Percentiles rank a stretch among this genome's conserved stretches.
Evolutionary conservation across 345 rosid genomes (phyloP).

Genomic region (Iberis pinnata): DNA sequence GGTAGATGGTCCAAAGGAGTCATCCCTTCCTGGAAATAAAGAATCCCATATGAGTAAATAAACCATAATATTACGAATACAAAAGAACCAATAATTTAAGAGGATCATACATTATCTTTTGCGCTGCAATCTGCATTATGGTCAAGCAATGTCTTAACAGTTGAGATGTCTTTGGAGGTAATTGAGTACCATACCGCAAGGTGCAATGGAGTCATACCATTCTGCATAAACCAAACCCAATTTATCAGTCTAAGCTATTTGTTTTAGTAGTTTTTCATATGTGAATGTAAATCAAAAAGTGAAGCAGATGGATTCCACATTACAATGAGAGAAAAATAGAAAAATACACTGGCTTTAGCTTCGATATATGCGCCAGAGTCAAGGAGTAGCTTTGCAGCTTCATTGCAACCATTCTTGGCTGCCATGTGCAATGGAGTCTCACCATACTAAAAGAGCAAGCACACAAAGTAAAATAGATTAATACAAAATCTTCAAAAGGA

Average conservation of each 20-base stretch:
- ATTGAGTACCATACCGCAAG: constrained; percentile 95
- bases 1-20: constrained; percentile 89
- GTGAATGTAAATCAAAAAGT: too few species aligned
- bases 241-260: neutral
- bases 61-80: neutral
- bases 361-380: constrained; percentile 78
- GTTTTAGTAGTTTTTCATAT: neutral
- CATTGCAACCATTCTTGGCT: constrained; percentile 87
- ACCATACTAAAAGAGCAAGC: constrained; percentile 64
- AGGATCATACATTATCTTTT: constrained; percentile 56
- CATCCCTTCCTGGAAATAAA: constrained; percentile 65
- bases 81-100: neutral
- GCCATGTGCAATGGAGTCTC: constrained; percentile 99
- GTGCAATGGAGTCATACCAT: constrained; percentile 98
- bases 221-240: constrained; percentile 41
- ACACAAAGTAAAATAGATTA: constrained; percentile 4
- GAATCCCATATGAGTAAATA: neutral
- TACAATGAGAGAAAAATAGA: neutral
- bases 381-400: constrained; percentile 73
- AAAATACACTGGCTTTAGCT: constrained; percentile 72
- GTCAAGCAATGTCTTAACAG: constrained; percentile 80
- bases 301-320: neutral
- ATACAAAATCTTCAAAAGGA: neutral
- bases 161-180: constrained; percentile 61
- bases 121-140: constrained; percentile 86